These are phyloP conservation scores for Funneliformis caledonium DNA, from an alignment of 371 early-diverging fungal genomes.

Conservation along the genomic window DNA sequence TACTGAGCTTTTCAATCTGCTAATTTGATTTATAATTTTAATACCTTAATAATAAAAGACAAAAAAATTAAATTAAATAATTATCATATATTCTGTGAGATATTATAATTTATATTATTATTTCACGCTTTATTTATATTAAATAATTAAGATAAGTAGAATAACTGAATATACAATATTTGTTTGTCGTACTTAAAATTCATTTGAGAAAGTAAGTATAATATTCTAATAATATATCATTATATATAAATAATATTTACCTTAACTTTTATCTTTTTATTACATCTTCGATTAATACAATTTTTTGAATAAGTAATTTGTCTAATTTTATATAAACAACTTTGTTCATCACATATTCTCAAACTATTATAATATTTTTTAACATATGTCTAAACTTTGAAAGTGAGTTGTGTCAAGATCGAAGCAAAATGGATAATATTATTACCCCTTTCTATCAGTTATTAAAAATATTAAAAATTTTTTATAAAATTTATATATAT, in stretches of 20 bases:
- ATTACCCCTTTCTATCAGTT: constrained; percentile 53
- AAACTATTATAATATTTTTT: constrained; percentile 72
- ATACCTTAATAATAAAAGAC: not conserved
- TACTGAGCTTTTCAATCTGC: constrained; percentile 50
- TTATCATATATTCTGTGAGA: not conserved
- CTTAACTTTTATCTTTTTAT: constrained; percentile 73
- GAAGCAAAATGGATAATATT: constrained; percentile 48
- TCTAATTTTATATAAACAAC: constrained; percentile 67
- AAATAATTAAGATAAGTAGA: constrained; percentile 52
- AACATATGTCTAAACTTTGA: constrained; percentile 69
- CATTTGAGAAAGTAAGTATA: not conserved
- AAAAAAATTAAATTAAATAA: not conserved
- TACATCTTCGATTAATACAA: constrained; percentile 71
- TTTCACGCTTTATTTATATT: constrained; percentile 46
- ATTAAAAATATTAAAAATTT: not conserved
- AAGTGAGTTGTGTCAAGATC: constrained; percentile 66
- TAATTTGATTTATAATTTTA: not conserved
- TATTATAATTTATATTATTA: not conserved
- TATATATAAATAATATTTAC: constrained; percentile 56
- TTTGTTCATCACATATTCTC: constrained; percentile 78
- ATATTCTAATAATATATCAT: not conserved
- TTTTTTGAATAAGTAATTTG: constrained; percentile 65
- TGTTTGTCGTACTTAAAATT: constrained; percentile 52
- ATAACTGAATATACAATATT: constrained; percentile 55
- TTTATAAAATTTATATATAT: constrained; percentile 13